phyloP scores from a whole-genome alignment of 306 rosid species.

The Sesbania bispinosa region DNA sequence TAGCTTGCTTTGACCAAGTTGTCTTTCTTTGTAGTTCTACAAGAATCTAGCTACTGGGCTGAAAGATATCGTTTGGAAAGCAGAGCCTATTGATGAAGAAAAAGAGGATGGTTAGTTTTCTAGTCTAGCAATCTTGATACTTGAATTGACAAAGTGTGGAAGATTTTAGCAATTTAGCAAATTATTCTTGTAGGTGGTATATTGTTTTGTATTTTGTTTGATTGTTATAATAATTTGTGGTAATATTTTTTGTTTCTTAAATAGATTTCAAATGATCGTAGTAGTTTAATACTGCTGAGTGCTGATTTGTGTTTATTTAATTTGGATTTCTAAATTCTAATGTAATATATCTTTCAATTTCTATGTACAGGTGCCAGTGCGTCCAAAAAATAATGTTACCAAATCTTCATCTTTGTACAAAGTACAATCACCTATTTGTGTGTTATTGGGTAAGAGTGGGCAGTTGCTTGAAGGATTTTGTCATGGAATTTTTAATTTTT shows the following conservation, averaged over 20 bases:
- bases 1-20: conserved; percentile 17
- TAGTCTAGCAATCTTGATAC: conserved; percentile 4
- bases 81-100: conserved; percentile 62
- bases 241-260: not conserved
- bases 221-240: not conserved
- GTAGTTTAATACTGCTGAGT: not conserved
- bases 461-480: conserved; percentile 10
- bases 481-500: too few relatives aligned
- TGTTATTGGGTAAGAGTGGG: not conserved
- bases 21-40: conserved; percentile 64
- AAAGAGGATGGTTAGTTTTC: conserved; percentile 48
- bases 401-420: conserved; percentile 15
- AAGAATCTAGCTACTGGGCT: conserved; percentile 70
- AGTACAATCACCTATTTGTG: not conserved
- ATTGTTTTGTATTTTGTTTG: not conserved
- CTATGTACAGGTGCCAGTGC: conserved; percentile 22
- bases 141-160: not conserved
- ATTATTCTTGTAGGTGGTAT: not conserved
- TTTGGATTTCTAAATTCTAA: not conserved
- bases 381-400: conserved; percentile 15
- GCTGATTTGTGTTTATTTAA: not conserved
- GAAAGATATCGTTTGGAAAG: conserved; percentile 87
- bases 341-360: conserved; percentile 4
- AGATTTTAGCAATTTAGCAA: not conserved
- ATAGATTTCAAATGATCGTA: not conserved